phyloP scores from a whole-genome alignment of 2,329 filamentous ascomycete species.

The Ophidiomyces ophidiicola region DNA sequence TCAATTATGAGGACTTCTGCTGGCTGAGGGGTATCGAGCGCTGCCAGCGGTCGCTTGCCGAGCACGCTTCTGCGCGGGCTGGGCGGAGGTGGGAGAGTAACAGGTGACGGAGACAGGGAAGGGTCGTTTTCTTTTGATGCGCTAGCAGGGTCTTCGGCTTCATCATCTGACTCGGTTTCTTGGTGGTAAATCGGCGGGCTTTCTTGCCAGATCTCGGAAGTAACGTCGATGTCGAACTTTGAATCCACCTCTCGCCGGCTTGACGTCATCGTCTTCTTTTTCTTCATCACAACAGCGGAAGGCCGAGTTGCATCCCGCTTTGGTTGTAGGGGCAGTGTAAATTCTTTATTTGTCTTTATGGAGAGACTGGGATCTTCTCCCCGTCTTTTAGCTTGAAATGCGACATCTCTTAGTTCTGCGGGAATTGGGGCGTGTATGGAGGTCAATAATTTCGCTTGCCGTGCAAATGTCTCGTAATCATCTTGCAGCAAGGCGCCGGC shows the following conservation, averaged over 20 bases:
- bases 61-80: constrained; percentile 27
- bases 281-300: constrained; percentile 25
- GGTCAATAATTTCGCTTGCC: constrained; percentile 49
- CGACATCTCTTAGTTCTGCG: constrained; percentile 31
- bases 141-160: constrained; percentile 25
- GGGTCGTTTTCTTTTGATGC: constrained; percentile 41
- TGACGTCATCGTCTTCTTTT: constrained; percentile 19
- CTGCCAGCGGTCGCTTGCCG: constrained; percentile 35
- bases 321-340: background rate
- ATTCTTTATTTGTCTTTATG: constrained; percentile 19
- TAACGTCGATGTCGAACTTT: constrained; percentile 13
- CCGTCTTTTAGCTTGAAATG: constrained; percentile 42
- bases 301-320: constrained; percentile 9
- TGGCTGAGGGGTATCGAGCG: constrained; percentile 28
- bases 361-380: constrained; percentile 37
- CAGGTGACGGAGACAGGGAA: constrained; percentile 29
- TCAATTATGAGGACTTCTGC: constrained; percentile 24
- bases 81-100: constrained; percentile 25
- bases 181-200: constrained; percentile 16
- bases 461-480: constrained; percentile 46
- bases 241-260: constrained; percentile 6
- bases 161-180: constrained; percentile 22
- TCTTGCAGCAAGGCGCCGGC: constrained; percentile 48
- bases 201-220: constrained; percentile 5
- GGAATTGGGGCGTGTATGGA: constrained; percentile 49